A percentile compares a stretch with the other conserved stretches of the same genome.
phyloP scores from a whole-genome alignment of 257 asterid genomes.

The Solanum stenotomum region DNA sequence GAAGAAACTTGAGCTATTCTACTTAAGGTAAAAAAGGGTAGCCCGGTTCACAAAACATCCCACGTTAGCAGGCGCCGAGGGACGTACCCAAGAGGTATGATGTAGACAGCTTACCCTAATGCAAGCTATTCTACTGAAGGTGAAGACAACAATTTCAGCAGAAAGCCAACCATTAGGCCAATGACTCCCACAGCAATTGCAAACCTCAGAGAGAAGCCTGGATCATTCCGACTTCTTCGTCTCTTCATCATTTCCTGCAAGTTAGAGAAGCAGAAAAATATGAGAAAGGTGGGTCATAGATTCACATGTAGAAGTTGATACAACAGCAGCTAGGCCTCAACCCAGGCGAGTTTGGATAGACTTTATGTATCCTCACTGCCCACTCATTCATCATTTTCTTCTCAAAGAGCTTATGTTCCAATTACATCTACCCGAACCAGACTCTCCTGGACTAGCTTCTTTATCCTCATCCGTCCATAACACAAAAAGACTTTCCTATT shows the following conservation, averaged over 20 bases:
- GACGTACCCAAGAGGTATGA: neutral
- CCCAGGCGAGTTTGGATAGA: neutral
- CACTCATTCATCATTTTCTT: neutral
- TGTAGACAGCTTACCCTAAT: neutral
- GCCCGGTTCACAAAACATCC: neutral
- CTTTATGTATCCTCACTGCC: neutral
- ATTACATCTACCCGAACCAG: neutral
- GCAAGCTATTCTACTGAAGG: conserved; percentile 21
- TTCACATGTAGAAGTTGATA: neutral
- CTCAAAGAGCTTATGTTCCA: neutral
- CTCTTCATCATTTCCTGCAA: conserved; percentile 33
- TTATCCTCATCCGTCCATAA: neutral
- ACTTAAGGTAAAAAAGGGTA: neutral
- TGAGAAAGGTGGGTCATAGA: neutral
- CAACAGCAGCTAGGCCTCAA: neutral
- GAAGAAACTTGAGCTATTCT: conserved; percentile 10
- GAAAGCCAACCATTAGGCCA: conserved; percentile 33
- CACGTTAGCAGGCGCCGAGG: neutral
- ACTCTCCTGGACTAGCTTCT: neutral
- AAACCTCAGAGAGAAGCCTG: conserved; percentile 31
- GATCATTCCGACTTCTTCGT: conserved; percentile 25
- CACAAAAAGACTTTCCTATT: neutral
- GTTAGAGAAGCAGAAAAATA: neutral
- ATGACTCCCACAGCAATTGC: conserved; percentile 33
- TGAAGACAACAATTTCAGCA: conserved; percentile 30